Conservation (phyloP, 768 basidiomycete genomes). For the Rhodotorula kratochvilovae region DNA sequence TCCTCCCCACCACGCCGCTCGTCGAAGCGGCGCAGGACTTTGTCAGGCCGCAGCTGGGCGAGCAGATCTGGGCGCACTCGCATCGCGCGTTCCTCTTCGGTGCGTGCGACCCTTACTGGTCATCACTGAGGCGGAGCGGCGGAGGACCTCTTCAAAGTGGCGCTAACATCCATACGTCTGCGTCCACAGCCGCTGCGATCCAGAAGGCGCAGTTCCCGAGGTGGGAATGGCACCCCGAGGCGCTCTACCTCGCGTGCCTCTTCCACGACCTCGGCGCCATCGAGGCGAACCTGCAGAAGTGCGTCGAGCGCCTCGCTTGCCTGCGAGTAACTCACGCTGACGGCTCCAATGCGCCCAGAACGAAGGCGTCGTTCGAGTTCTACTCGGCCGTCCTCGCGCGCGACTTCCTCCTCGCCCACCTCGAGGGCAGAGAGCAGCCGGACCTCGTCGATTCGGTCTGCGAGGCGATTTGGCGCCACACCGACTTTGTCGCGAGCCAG, state of each 20-base stretch:
- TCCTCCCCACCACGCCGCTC: conserved; percentile 52
- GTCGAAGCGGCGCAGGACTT: conserved; percentile 51
- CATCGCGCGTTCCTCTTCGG: conserved; percentile 57
- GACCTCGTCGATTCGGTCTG: conserved; percentile 57
- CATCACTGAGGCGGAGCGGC: too few relatives aligned
- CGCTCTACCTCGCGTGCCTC: conserved; percentile 56
- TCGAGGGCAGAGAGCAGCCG: conserved; percentile 50
- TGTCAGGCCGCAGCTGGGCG: conserved; percentile 51
- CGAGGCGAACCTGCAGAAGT: conserved; percentile 11
- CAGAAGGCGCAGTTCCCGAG: conserved; percentile 53
- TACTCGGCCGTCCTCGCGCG: conserved; percentile 57
- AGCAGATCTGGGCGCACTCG: conserved; percentile 55
- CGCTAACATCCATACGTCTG: too few relatives aligned
- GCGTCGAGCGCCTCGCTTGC: neutral
- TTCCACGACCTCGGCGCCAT: conserved; percentile 58
- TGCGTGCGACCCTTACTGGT: conserved; percentile 38
- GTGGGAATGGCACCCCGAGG: conserved; percentile 55
- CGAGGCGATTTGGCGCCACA: conserved; percentile 51
- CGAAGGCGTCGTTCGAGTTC: conserved; percentile 60
- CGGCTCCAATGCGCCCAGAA: conserved; percentile 47
- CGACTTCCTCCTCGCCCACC: conserved; percentile 50
- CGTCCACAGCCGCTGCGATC: conserved; percentile 52
- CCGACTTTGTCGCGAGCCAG: conserved; percentile 49
- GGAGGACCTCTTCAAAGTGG: too few relatives aligned
- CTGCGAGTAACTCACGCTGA: too few relatives aligned